Evolutionary conservation across 768 basidiomycete species (phyloP), one percentile per base, ranked within the genome.

Genomic region (Suillus cothurnatus): DNA sequence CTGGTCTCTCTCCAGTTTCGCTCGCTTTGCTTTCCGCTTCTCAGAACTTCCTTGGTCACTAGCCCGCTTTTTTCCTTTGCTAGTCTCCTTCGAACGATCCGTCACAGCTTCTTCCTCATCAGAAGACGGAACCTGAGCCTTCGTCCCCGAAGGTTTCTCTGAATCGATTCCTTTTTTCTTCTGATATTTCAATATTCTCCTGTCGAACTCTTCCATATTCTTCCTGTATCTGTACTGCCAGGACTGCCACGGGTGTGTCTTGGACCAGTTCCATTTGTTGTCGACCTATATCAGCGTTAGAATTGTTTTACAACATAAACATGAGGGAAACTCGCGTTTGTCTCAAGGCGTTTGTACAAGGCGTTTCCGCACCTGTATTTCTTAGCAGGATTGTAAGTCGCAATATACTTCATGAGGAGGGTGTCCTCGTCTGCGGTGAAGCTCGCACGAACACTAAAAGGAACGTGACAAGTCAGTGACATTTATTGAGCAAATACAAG

Each of bases 221-320:
- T 79, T 85, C 66, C 71, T 77, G 68, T 90, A 90, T n/a, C 83
- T 80, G 56, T 86, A 82, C 28, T 86, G 82, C 89, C 89, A 90
- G 5, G 87, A 87, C n/a, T 80, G 79, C 85, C 81, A 85, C 3
- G 86, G 4, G 71, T 89, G 89, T 7, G 72, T 74, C 21, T 58
- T 66, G n/a, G 81, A 74, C 85, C 87, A 90, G 14, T 79, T 74
- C 86, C 87, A 89, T 65, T 71, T 74, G 0, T 70, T 68, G 0
- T 77, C 64, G 28, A 66, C 72, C 85, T 87, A 65, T n/a, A 60
- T 17, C 23, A 36, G 38, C 28, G 28, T 59, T 49, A 57, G 64
- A 47, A 59, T 34, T 61, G 62, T 38, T 49, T 17, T 9, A 31
- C 23, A 26, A 9, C n/a, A 19, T 50, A 38, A 23, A n/a, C 31